These are phyloP conservation scores for Cercospora brassicicola DNA, from an alignment of 2,329 filamentous ascomycete genomes.

Conservation along the genomic window DNA sequence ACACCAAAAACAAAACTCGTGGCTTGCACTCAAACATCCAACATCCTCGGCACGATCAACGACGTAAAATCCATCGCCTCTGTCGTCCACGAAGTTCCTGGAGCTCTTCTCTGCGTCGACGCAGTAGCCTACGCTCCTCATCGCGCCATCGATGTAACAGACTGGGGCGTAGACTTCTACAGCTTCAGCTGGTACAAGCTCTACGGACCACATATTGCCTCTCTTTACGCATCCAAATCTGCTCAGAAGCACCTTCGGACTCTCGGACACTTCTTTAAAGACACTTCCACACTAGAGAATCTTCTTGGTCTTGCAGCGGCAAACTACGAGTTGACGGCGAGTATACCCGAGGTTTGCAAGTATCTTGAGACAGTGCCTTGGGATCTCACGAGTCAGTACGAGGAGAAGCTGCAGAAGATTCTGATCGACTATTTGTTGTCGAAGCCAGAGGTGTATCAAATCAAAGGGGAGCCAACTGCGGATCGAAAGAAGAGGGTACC, in stretches of 20 bases:
- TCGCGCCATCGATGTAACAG: constrained; percentile 66
- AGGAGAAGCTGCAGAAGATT: constrained; percentile 59
- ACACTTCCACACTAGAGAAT: constrained; percentile 57
- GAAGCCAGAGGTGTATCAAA: constrained; percentile 52
- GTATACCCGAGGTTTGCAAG: constrained; percentile 60
- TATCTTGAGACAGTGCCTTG: constrained; percentile 54
- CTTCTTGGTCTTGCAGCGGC: constrained; percentile 68
- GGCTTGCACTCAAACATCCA: constrained; percentile 70
- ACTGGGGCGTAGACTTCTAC: constrained; percentile 72
- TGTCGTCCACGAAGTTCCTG: constrained; percentile 53
- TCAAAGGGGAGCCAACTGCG: constrained; percentile 58
- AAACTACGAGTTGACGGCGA: constrained; percentile 68
- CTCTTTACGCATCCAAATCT: constrained; percentile 63
- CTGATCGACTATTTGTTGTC: constrained; percentile 61
- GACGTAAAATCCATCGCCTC: constrained; percentile 59
- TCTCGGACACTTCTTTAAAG: constrained; percentile 68
- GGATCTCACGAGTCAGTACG: constrained; percentile 58
- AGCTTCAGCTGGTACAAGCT: constrained; percentile 82
- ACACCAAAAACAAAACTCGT: constrained; percentile 67
- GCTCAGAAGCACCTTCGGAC: constrained; percentile 59
- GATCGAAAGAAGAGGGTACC: constrained; percentile 57
- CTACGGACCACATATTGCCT: constrained; percentile 72
- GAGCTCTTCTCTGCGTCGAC: constrained; percentile 69
- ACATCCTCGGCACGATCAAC: constrained; percentile 71
- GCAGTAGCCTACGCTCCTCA: constrained; percentile 77